phyloP scores from a whole-genome alignment of 2,329 filamentous ascomycete genomes.

The Talaromyces atroroseus region DNA sequence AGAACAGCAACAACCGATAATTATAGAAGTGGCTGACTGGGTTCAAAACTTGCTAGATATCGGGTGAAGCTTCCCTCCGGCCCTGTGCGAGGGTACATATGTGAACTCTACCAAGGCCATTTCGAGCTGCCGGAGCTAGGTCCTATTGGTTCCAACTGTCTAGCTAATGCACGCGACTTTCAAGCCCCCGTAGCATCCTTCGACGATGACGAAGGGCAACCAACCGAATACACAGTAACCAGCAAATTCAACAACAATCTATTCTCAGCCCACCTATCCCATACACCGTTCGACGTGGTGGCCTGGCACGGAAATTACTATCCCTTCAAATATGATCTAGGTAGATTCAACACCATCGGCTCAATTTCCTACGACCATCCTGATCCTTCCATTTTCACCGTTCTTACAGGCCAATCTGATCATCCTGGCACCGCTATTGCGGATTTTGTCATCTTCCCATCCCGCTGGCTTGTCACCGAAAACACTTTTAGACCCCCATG shows the following conservation, averaged over 20 bases:
- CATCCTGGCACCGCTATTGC: constrained; percentile 58
- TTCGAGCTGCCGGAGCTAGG: constrained; percentile 67
- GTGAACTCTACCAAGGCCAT: constrained; percentile 69
- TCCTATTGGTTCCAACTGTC: constrained; percentile 66
- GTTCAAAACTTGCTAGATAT: constrained; percentile 42
- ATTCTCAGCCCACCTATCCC: constrained; percentile 60
- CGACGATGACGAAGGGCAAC: constrained; percentile 54
- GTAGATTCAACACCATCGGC: constrained; percentile 69
- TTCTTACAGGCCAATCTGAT: constrained; percentile 54
- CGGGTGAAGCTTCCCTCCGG: constrained; percentile 61
- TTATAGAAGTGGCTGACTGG: not conserved
- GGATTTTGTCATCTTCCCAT: constrained; percentile 62
- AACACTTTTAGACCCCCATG: constrained; percentile 57
- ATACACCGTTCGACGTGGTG: constrained; percentile 73
- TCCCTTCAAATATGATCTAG: constrained; percentile 76
- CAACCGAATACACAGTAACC: constrained; percentile 48
- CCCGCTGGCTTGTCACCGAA: constrained; percentile 58
- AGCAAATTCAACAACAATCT: constrained; percentile 64
- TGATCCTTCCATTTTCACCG: constrained; percentile 71
- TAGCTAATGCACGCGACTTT: constrained; percentile 73
- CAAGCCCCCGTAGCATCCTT: constrained; percentile 66
- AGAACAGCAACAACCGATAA: not conserved
- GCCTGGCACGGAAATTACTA: constrained; percentile 78
- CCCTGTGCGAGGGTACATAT: constrained; percentile 65
- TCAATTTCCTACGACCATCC: constrained; percentile 71